Base-by-base conservation (phyloP, 352 stramenopile species). In the Phytophthora colocasiae region DNA sequence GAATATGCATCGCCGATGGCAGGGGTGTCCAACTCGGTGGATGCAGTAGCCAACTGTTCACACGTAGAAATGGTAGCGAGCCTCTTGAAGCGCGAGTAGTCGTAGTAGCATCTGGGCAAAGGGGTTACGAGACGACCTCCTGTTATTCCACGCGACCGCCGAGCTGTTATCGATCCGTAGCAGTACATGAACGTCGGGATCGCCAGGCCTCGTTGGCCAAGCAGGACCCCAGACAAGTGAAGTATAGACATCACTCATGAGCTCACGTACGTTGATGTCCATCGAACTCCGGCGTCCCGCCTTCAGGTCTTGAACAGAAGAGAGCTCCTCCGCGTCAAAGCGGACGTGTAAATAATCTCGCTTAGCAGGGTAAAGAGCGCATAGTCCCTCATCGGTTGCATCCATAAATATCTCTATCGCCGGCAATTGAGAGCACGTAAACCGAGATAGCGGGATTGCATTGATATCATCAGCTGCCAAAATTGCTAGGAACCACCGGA, bases 31-130 rank as follows among this genome's bases (percentile, higher is more conserved):
- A n/a, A n/a, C n/a, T n/a, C n/a, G n/a, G n/a, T n/a, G n/a, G n/a
- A n/a, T n/a, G n/a, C n/a, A n/a, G n/a, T n/a, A n/a, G n/a, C n/a
- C n/a, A n/a, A n/a, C n/a, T n/a, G n/a, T n/a, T n/a, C n/a, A 47
- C 6, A 39, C 17, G 22, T 60, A 65, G 24, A 70, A 60, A 12
- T 19, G 12, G 10, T 70, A n/a, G 0, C 32, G 26, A 17, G 41
- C 48, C 46, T 70, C 62, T 3, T 40, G 7, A 1, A 57, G 24
- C 17, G 49, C n/a, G 0, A 56, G n/a, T 12, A 68, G 6, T 19
- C 51, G 43, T 1, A 70, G 22, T 1, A 64, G 22, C 39, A 57
- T 38, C 10, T 64, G 62, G 6, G 46, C 53, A 8, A 70, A 70
- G 1, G 24, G 14, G 14, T 64, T 56, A 12, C 48, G 38, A 1